phyloP scores from a whole-genome alignment of 2,329 filamentous ascomycete species.

The Sporothrix phasma region DNA sequence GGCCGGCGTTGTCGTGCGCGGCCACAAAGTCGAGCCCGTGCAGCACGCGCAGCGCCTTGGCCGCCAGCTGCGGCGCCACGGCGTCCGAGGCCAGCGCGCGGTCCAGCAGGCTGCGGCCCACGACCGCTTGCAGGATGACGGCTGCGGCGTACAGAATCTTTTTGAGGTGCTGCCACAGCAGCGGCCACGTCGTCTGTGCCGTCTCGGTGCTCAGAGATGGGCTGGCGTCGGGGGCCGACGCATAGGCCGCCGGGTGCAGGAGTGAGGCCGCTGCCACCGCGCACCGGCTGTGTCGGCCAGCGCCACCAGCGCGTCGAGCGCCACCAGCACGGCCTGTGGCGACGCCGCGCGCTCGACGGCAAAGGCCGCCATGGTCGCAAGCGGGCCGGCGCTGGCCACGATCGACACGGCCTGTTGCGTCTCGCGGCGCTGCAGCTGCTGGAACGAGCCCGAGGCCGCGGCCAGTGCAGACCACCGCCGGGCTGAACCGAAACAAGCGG shows the following conservation, averaged over 20 bases:
- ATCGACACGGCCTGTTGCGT: conserved; percentile 31
- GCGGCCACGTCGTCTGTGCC: conserved; percentile 54
- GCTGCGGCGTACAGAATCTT: conserved; percentile 67
- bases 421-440: conserved; percentile 47
- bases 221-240: conserved; percentile 38
- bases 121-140: conserved; percentile 62
- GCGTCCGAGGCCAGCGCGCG: conserved; percentile 34
- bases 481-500: neutral
- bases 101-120: conserved; percentile 52
- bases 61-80: conserved; percentile 53
- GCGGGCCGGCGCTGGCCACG: conserved; percentile 55
- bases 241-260: conserved; percentile 60
- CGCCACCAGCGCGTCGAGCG: conserved; percentile 50
- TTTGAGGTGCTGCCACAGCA: conserved; percentile 65
- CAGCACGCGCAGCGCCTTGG: conserved; percentile 62
- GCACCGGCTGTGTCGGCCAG: conserved; percentile 58
- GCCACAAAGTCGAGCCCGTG: conserved; percentile 77
- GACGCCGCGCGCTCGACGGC: conserved; percentile 43
- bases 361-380: conserved; percentile 56
- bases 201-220: conserved; percentile 55
- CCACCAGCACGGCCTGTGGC: conserved; percentile 20
- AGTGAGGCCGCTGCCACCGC: conserved; percentile 61
- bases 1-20: conserved; percentile 57
- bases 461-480: conserved; percentile 51
- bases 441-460: conserved; percentile 48